These are phyloP conservation scores for Citrus mangshanensis DNA, from an alignment of 345 rosid genomes.

Conservation along the genomic window DNA sequence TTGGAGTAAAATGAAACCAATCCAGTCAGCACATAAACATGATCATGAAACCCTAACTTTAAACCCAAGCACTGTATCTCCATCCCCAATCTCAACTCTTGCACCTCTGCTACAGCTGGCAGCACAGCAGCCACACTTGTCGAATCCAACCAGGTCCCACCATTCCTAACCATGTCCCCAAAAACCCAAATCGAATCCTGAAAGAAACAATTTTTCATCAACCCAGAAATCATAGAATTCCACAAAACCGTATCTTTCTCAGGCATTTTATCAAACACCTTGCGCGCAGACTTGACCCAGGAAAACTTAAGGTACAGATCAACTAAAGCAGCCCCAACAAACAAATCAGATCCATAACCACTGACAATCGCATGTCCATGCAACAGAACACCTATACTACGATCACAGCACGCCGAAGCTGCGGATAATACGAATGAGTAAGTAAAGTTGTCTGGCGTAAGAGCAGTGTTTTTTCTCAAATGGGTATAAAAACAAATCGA, in stretches of 20 bases:
- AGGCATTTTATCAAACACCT: slow-evolving; percentile 64
- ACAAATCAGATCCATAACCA: slow-evolving; percentile 56
- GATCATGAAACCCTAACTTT: slow-evolving; percentile 50
- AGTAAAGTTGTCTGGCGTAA: slow-evolving; percentile 59
- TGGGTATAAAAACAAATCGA: slow-evolving; percentile 49
- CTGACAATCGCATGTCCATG: slow-evolving; percentile 51
- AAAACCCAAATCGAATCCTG: slow-evolving; percentile 51
- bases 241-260: slow-evolving; percentile 61
- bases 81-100: slow-evolving; percentile 53
- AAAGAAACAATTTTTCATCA: slow-evolving; percentile 40
- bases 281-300: slow-evolving; percentile 30
- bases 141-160: slow-evolving; percentile 36
- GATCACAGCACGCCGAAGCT: slow-evolving; percentile 38
- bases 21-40: slow-evolving; percentile 58
- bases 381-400: slow-evolving; percentile 37
- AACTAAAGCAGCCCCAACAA: slow-evolving; percentile 57
- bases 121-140: slow-evolving; percentile 56
- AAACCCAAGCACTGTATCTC: slow-evolving; percentile 54
- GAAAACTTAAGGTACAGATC: slow-evolving; percentile 53
- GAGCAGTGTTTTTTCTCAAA: slow-evolving; percentile 36
- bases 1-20: slow-evolving; percentile 61
- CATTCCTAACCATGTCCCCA: slow-evolving; percentile 39
- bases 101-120: slow-evolving; percentile 75
- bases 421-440: slow-evolving; percentile 54
- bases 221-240: slow-evolving; percentile 67